A percentile compares a stretch with the other conserved stretches of the same genome.
Evolutionary conservation across 139 green algal species (phyloP).

Genomic region (Tetradesmus obliquus): DNA sequence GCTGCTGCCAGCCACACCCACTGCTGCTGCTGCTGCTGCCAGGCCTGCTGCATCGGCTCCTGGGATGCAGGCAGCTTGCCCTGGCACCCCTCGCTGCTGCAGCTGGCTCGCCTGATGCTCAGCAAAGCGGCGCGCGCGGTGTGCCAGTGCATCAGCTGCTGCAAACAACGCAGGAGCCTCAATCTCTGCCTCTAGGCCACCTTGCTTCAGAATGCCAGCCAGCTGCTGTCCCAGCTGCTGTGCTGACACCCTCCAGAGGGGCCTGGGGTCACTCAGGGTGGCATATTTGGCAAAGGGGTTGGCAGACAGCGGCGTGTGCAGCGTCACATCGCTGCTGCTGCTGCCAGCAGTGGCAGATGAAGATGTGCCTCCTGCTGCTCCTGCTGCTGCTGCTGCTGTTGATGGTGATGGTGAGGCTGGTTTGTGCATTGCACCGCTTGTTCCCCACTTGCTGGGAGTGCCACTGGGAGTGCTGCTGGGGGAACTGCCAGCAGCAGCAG

Average conservation of each 20-base stretch:
- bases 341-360: not conserved
- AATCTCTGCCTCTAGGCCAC: constrained; percentile 58
- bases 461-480: not conserved
- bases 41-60: constrained; percentile 37
- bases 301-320: constrained; percentile 17
- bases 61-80: constrained; percentile 13
- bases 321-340: not conserved
- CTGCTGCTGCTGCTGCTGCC: constrained; percentile 27
- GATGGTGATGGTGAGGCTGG: not conserved
- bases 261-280: constrained; percentile 43
- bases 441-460: constrained; percentile 24
- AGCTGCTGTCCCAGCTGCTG: constrained; percentile 64
- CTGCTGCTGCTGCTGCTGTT: not conserved
- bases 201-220: constrained; percentile 54
- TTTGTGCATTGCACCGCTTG: constrained; percentile 44
- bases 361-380: not conserved
- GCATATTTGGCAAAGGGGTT: constrained; percentile 88
- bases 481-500: not conserved
- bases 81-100: constrained; percentile 10
- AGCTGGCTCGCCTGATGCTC: constrained; percentile 35
- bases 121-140: constrained; percentile 57
- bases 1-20: not conserved
- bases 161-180: constrained; percentile 76
- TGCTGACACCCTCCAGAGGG: constrained; percentile 67
- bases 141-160: constrained; percentile 76